Conservation (phyloP, 1,284 basidiomycete genomes). For the Cryptococcus sp. region DNA sequence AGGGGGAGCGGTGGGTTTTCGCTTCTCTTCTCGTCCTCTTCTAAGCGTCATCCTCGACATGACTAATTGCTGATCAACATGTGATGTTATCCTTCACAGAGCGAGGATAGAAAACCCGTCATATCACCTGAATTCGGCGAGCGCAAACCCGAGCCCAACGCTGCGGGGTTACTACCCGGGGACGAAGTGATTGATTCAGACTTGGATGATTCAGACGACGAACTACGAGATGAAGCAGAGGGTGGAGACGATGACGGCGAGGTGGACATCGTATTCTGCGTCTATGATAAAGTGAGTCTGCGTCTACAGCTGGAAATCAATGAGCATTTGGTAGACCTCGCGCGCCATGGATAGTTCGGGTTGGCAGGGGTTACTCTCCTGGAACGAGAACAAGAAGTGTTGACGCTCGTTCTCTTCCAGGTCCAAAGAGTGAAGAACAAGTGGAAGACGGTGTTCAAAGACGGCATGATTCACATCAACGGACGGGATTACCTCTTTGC, state of each 20-base stretch:
- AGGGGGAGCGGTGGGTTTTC: slow-evolving; percentile 40
- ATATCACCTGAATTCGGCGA: slow-evolving; percentile 11
- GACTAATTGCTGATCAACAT: background rate
- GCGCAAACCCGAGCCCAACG: slow-evolving; percentile 51
- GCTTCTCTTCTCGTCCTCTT: background rate
- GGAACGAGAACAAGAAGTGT: background rate
- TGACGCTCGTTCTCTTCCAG: slow-evolving; percentile 53
- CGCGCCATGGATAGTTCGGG: background rate
- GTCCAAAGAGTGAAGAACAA: slow-evolving; percentile 98
- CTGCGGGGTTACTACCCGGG: slow-evolving; percentile 54
- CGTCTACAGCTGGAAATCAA: too few species aligned
- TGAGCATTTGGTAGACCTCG: too few species aligned
- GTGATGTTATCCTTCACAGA: background rate
- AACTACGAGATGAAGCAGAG: slow-evolving; percentile 60
- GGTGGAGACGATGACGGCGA: slow-evolving; percentile 55
- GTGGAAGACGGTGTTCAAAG: slow-evolving; percentile 99
- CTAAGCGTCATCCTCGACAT: background rate
- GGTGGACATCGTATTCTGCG: slow-evolving; percentile 94
- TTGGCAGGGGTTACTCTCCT: background rate
- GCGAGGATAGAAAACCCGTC: slow-evolving; percentile 15
- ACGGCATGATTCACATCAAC: slow-evolving; percentile 96
- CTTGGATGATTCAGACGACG: slow-evolving; percentile 81
- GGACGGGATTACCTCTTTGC: slow-evolving; percentile 97
- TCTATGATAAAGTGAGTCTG: slow-evolving; percentile 87
- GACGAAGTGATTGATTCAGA: slow-evolving; percentile 93